phyloP scores from a whole-genome alignment of 495 filamentous ascomycete genomes.

The Ramalina intermedia region DNA sequence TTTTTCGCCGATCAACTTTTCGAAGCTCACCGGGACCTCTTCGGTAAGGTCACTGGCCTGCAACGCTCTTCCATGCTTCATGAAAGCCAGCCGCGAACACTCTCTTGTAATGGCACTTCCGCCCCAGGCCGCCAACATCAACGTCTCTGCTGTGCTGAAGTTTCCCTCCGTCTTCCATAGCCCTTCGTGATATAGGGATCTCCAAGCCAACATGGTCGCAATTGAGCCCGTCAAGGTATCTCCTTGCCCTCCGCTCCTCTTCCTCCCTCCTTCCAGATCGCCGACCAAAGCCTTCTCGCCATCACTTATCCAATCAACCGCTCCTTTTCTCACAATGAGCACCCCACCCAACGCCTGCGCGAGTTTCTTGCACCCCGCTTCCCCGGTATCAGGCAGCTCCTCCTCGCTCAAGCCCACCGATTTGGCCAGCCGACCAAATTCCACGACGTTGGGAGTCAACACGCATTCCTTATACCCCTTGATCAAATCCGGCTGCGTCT shows the following conservation, averaged over 20 bases:
- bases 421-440: constrained; percentile 74
- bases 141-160: constrained; percentile 43
- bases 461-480: constrained; percentile 73
- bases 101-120: constrained; percentile 81
- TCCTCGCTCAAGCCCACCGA: constrained; percentile 46
- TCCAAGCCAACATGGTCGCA: constrained; percentile 76
- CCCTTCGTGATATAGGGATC: constrained; percentile 67
- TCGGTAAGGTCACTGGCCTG: constrained; percentile 93
- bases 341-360: constrained; percentile 72
- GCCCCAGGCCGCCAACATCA: constrained; percentile 70
- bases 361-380: constrained; percentile 49
- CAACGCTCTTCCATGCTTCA: constrained; percentile 73
- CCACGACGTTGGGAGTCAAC: constrained; percentile 85
- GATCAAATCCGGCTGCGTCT: constrained; percentile 60
- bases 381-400: constrained; percentile 20
- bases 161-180: constrained; percentile 52
- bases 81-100: constrained; percentile 77
- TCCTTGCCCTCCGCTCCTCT: constrained; percentile 87
- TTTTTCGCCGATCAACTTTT: constrained; percentile 53
- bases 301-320: constrained; percentile 73
- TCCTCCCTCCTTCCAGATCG: constrained; percentile 65
- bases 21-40: constrained; percentile 71
- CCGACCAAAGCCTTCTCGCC: constrained; percentile 58
- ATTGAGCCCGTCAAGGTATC: constrained; percentile 88
- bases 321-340: constrained; percentile 80